A percentile compares a stretch with the other conserved stretches of the same genome.
Conservation (phyloP, 2,329 filamentous ascomycete species). For the Fusarium torulosum region DNA sequence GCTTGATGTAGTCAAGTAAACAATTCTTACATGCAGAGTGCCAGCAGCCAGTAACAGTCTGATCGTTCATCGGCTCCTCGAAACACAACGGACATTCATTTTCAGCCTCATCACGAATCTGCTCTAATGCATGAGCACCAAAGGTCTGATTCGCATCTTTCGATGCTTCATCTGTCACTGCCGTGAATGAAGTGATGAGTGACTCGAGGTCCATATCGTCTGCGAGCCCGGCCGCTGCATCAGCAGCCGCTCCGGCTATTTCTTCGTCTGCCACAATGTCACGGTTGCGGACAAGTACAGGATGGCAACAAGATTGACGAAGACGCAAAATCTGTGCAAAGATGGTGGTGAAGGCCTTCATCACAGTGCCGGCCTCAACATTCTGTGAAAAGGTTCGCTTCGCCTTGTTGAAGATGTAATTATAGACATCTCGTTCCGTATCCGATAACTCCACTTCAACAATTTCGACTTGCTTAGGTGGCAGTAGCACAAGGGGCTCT, state of each 20-base stretch:
- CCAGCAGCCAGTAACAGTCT: slow-evolving; percentile 96
- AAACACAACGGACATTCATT: slow-evolving; percentile 95
- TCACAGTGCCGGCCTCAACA: slow-evolving; percentile 88
- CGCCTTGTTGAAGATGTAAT: slow-evolving; percentile 86
- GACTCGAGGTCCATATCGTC: slow-evolving; percentile 97
- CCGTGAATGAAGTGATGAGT: slow-evolving; percentile 86
- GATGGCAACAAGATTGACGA: slow-evolving; percentile 94
- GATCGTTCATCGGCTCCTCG: slow-evolving; percentile 95
- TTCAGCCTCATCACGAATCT: slow-evolving; percentile 90
- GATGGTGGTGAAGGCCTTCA: slow-evolving; percentile 97
- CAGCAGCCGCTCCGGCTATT: slow-evolving; percentile 78
- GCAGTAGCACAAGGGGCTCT: slow-evolving; percentile 79
- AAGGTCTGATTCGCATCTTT: slow-evolving; percentile 72
- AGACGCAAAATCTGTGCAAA: slow-evolving; percentile 96
- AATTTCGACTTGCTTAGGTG: slow-evolving; percentile 84
- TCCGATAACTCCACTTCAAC: slow-evolving; percentile 88
- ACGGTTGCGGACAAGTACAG: slow-evolving; percentile 86
- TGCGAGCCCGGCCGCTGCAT: slow-evolving; percentile 82
- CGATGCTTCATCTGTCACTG: slow-evolving; percentile 71
- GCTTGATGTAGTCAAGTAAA: slow-evolving; percentile 88
- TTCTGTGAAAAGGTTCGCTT: slow-evolving; percentile 89
- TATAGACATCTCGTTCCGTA: slow-evolving; percentile 89
- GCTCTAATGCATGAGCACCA: slow-evolving; percentile 86
- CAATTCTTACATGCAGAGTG: slow-evolving; percentile 97
- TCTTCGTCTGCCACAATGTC: slow-evolving; percentile 89